Evolutionary conservation across 306 rosid genomes (phyloP), one percentile per base, ranked within the genome.

Genomic region (Pueraria montana): DNA sequence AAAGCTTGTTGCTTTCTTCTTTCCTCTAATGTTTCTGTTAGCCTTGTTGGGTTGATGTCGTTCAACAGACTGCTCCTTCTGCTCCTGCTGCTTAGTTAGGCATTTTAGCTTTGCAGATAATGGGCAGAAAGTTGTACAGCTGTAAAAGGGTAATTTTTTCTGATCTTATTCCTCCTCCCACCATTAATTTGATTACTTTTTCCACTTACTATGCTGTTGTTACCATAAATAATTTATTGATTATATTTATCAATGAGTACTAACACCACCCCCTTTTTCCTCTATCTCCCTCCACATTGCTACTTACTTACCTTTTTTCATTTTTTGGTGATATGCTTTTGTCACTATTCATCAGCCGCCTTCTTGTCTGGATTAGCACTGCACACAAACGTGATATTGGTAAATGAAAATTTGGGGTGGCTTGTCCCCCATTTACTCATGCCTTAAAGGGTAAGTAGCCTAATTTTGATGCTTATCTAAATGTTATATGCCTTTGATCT

Each of bases 91-190:
- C 82, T 78, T 79, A 86, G 86, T 89, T 82, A 87, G 90, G 89
- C 91, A 87, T 88, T 88, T 83, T 80, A 86, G 88, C 94, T 90
- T 88, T 91, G 91, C 97, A 89, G 92, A 91, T 79, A 56, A 81
- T 66, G 88, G 45, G 62, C 90, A 86, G 92, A 88, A 88, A 84
- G 86, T 70, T 84, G 84, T 84, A 84, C 88, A 84, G 83, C 86
- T 87, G 86, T 89, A 20, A 84, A 84, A 82, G 84, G 90, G 88
- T 87, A 84, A 53, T 14, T 21, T 75, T 36, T 63, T 69, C 74
- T 73, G 42, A 84, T 81, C 58, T 85, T 74, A 58, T 79, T 20
- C 75, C 42, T 12, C 10, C 17, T 73, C 42, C 52, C 0, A 48
- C 53, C 79, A 53, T 79, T 58, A 56, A 56, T 56, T 56, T 32